Evolutionary conservation across 2,329 filamentous ascomycete species (phyloP).

Genomic region (Ophiostoma pallidulum): DNA sequence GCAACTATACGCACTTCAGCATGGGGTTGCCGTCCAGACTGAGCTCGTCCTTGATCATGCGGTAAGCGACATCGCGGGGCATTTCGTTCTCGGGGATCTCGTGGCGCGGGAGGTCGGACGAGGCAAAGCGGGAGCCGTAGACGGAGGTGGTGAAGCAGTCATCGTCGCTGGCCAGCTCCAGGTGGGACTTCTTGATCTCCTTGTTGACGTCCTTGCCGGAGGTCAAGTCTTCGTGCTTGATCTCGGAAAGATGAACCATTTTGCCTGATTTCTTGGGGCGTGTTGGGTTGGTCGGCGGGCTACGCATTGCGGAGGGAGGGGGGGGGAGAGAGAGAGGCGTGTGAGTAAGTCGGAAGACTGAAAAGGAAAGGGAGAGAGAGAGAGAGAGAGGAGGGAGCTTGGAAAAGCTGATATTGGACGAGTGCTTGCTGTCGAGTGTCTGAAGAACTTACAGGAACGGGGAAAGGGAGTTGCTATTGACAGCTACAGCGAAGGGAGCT

Average conservation of each 20-base stretch:
- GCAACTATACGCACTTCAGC: constrained; percentile 60
- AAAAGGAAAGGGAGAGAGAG: not conserved
- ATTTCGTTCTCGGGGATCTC: constrained; percentile 88
- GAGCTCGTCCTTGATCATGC: constrained; percentile 92
- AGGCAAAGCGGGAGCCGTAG: constrained; percentile 79
- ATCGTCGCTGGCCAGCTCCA: constrained; percentile 41
- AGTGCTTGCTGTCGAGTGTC: too few species aligned
- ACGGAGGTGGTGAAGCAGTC: constrained; percentile 66
- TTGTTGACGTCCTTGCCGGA: constrained; percentile 23
- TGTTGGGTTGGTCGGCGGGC: too few species aligned
- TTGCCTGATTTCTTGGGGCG: constrained; percentile 16
- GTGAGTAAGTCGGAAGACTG: not conserved
- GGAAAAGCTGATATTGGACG: too few species aligned
- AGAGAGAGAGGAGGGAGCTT: too few species aligned
- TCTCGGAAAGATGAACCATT: constrained; percentile 44
- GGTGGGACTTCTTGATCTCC: constrained; percentile 32
- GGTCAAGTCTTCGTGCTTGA: constrained; percentile 26
- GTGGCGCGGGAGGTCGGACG: constrained; percentile 59
- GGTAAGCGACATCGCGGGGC: constrained; percentile 87
- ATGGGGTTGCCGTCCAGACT: constrained; percentile 87
- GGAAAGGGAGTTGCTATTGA: not conserved
- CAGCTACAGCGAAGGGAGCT: not conserved
- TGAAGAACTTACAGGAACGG: not conserved
- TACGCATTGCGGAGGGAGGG: too few species aligned
- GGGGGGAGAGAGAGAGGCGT: too few species aligned